Evolutionary conservation across 768 basidiomycete genomes (phyloP), one percentile per base, ranked within the genome.

Genomic region (Lyophyllum semitale): DNA sequence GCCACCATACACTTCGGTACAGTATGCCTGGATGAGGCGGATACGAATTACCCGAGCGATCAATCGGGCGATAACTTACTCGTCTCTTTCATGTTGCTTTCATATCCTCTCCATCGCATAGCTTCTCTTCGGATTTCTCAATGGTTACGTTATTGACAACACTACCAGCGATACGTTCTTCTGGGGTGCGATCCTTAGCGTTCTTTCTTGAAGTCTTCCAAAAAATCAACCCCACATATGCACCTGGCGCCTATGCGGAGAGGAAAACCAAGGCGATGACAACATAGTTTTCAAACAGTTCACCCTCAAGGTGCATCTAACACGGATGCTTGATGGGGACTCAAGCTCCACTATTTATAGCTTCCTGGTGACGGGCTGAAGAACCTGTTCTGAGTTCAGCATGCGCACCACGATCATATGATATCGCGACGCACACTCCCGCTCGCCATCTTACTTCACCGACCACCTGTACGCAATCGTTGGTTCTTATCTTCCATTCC

Each of bases 361-460:
- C 26, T 38, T 43, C 32, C 17, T 53, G 22, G 35, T 20, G 17
- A 37, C 47, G 32, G 27, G 12, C 5, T 54, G 58, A 44, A 42
- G 22, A 52, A 48, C 29, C 37, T 18, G 1, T n/a, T n/a, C n/a
- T n/a, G n/a, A n/a, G n/a, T 29, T 23, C 23, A 27, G 29, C 54
- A 51, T 29, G 45, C 40, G 58, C 23, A 52, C n/a, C 23, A n/a
- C 23, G 27, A 48, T 54, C 53, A 54, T 53, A 53, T 54, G 53
- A 20, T 54, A 26, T 43, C 53, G 45, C 30, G 29, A 48, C 53
- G 35, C 53, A 43, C 47, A 47, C 26, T 37, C n/a, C 11, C 18
- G 8, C 32, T 22, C 20, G 27, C 26, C 18, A 29, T 29, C 26
- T 4, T 46, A 6, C 43, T 35, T 4, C 5, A 45, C 7, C 29